Conservation (phyloP, 2,329 filamentous ascomycete genomes). For the Leptographium procerum region DNA sequence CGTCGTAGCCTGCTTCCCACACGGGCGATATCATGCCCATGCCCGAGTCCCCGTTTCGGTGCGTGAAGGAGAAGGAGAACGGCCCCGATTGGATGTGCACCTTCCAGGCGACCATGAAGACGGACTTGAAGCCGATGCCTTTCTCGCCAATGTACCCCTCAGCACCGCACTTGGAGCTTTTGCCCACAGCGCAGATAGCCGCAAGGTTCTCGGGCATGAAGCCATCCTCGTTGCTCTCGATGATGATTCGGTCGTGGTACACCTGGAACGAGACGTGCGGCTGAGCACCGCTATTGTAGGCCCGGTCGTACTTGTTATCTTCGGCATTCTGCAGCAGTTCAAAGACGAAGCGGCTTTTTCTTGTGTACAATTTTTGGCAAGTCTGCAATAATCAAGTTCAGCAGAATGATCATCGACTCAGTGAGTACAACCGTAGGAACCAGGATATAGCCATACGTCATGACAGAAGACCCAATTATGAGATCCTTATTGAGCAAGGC, state of each 20-base stretch:
- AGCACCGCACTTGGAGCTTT: conserved; percentile 31
- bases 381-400: too few relatives aligned
- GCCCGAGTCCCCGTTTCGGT: conserved; percentile 27
- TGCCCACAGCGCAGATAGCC: conserved; percentile 33
- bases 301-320: conserved; percentile 34
- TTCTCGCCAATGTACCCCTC: conserved; percentile 36
- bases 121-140: conserved; percentile 41
- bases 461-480: too few relatives aligned
- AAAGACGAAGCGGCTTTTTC: conserved; percentile 34
- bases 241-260: conserved; percentile 23
- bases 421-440: too few relatives aligned
- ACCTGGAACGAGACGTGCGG: conserved; percentile 26
- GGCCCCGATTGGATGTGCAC: conserved; percentile 32
- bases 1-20: too few relatives aligned
- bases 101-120: conserved; percentile 33
- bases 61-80: conserved; percentile 33
- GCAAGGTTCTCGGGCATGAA: conserved; percentile 29
- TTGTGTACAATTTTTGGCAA: conserved; percentile 32
- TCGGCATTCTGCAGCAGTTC: conserved; percentile 45
- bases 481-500: too few relatives aligned
- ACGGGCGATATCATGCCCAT: conserved; percentile 38
- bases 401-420: too few relatives aligned
- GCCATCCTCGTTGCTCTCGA: conserved; percentile 41
- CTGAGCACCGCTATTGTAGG: conserved; percentile 6
- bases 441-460: too few relatives aligned